Conservation (phyloP, 2,329 filamentous ascomycete species). For the Rasamsonia emersonii region DNA sequence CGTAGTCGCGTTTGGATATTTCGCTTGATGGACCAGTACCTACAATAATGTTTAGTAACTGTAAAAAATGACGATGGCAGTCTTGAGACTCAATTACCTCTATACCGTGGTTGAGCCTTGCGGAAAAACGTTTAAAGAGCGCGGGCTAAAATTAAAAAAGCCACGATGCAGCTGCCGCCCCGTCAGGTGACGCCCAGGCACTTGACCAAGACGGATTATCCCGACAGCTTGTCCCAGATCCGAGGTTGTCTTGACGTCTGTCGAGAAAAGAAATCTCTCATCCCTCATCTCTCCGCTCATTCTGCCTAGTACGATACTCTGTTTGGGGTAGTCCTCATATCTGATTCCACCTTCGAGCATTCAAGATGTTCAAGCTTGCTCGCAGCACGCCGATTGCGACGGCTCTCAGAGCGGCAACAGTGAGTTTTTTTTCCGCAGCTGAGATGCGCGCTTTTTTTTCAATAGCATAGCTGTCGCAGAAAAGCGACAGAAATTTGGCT, state of each 20-base stretch:
- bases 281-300: conserved; percentile 1
- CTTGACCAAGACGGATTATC: too few relatives aligned
- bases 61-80: too few relatives aligned
- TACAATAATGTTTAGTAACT: too few relatives aligned
- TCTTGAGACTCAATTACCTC: too few relatives aligned
- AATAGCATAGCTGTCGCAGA: conserved; percentile 7
- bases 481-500: conserved; percentile 36
- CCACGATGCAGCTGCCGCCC: conserved; percentile 2
- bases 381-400: conserved; percentile 72
- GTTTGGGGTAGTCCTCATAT: neutral
- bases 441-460: neutral
- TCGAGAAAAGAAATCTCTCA: conserved; percentile 2
- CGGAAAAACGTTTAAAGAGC: too few relatives aligned
- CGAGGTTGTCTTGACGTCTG: conserved; percentile 4
- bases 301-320: too few relatives aligned
- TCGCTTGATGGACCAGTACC: too few relatives aligned
- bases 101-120: too few relatives aligned
- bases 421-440: conserved; percentile 36
- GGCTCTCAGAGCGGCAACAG: conserved; percentile 69
- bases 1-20: too few relatives aligned
- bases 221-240: conserved; percentile 5
- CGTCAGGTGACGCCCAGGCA: conserved; percentile 11
- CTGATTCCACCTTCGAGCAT: neutral
- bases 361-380: conserved; percentile 74
- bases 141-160: too few relatives aligned